A percentile compares a stretch with the other conserved stretches of the same genome.
These are phyloP conservation scores for Forsythia viridissima DNA, from an alignment of 257 asterid species.

Conservation along the genomic window DNA sequence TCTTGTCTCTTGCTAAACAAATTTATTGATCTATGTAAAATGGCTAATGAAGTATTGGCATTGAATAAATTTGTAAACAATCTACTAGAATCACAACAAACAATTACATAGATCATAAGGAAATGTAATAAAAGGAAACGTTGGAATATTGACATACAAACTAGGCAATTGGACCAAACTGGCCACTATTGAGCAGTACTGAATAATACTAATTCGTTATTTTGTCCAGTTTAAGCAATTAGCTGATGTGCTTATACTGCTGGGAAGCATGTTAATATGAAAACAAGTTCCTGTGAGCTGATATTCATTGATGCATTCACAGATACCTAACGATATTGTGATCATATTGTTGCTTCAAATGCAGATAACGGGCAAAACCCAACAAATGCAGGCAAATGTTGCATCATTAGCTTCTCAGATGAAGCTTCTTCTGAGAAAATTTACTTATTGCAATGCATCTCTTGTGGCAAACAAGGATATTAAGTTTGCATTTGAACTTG, in stretches of 20 bases:
- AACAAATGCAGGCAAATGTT: slow-evolving; percentile 19
- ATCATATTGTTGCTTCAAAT: slow-evolving; percentile 3
- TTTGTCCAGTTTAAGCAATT: not conserved
- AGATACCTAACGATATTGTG: slow-evolving; percentile 10
- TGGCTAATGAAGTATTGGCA: not conserved
- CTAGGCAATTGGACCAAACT: not conserved
- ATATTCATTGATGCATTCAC: not conserved
- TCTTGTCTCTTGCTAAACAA: not conserved
- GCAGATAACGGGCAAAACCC: slow-evolving; percentile 50
- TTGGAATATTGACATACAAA: not conserved
- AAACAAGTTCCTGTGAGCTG: not conserved
- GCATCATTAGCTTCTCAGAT: slow-evolving; percentile 37
- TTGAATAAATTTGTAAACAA: not conserved
- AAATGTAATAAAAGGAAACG: not conserved
- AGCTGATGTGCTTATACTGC: not conserved
- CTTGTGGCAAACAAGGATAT: slow-evolving; percentile 29
- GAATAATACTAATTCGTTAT: not conserved
- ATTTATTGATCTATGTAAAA: not conserved
- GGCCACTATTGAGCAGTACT: not conserved
- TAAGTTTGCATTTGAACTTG: slow-evolving; percentile 48
- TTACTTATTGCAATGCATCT: slow-evolving; percentile 20
- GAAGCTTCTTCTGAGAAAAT: slow-evolving; percentile 38
- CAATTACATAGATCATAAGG: not conserved
- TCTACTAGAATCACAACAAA: not conserved
- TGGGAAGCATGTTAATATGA: not conserved